A percentile compares a stretch with the other conserved stretches of the same genome.
phyloP scores from a whole-genome alignment of 306 rosid species.

The Senna siamea region DNA sequence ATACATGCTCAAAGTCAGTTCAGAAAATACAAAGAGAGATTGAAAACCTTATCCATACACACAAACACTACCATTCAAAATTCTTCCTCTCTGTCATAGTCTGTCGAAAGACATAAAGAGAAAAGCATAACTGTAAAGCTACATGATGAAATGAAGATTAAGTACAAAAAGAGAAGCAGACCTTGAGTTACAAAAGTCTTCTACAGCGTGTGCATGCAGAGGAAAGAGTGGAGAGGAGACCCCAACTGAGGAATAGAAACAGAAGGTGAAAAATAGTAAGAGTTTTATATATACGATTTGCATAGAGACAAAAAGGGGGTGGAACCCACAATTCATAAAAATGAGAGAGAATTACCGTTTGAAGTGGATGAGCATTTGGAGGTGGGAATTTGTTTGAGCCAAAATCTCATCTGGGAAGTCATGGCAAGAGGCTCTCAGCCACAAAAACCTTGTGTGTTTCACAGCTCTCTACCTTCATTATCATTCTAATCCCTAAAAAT shows the following conservation, averaged over 20 bases:
- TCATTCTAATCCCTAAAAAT: slow-evolving; percentile 20
- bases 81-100: slow-evolving; percentile 33
- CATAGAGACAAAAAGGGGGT: slow-evolving; percentile 49
- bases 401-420: slow-evolving; percentile 18
- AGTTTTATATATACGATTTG: slow-evolving; percentile 43
- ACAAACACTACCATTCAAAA: slow-evolving; percentile 17
- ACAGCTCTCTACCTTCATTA: slow-evolving; percentile 15
- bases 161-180: slow-evolving; percentile 29
- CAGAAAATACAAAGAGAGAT: not conserved
- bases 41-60: slow-evolving; percentile 26
- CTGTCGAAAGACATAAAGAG: slow-evolving; percentile 17
- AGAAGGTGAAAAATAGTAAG: slow-evolving; percentile 40
- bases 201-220: slow-evolving; percentile 50
- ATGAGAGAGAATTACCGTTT: slow-evolving; percentile 32
- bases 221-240: slow-evolving; percentile 47
- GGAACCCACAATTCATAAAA: slow-evolving; percentile 38
- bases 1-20: not conserved
- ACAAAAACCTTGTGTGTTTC: slow-evolving; percentile 21
- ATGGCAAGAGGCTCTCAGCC: not conserved
- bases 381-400: slow-evolving; percentile 16
- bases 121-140: slow-evolving; percentile 32
- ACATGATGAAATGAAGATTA: slow-evolving; percentile 25
- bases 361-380: slow-evolving; percentile 56
- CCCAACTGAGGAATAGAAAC: slow-evolving; percentile 45
- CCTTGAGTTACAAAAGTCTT: slow-evolving; percentile 49